phyloP scores from a whole-genome alignment of 352 stramenopile species.

The Phytopythium delawarense region DNA sequence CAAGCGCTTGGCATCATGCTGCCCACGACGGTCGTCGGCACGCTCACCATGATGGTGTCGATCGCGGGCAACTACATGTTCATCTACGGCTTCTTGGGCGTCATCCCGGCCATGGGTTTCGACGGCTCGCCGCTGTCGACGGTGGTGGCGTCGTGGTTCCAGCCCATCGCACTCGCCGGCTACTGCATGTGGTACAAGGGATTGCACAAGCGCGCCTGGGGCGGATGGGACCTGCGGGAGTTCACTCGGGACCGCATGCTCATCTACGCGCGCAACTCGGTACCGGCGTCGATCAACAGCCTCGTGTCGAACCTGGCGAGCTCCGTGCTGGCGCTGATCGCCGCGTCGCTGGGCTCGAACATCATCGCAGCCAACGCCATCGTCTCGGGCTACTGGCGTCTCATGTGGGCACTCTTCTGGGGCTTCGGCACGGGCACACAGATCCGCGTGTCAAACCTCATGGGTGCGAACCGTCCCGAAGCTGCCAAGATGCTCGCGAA shows the following conservation, averaged over 20 bases:
- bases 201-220: slow-evolving; percentile 68
- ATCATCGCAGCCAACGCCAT: slow-evolving; percentile 74
- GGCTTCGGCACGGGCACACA: slow-evolving; percentile 64
- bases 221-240: slow-evolving; percentile 51
- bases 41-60: slow-evolving; percentile 60
- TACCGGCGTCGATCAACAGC: slow-evolving; percentile 57
- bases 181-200: slow-evolving; percentile 78
- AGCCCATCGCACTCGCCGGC: slow-evolving; percentile 64
- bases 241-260: slow-evolving; percentile 58
- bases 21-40: slow-evolving; percentile 64
- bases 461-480: slow-evolving; percentile 45
- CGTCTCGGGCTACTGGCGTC: slow-evolving; percentile 41
- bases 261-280: slow-evolving; percentile 65
- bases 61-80: slow-evolving; percentile 60
- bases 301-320: slow-evolving; percentile 73
- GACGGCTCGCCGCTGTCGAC: slow-evolving; percentile 72
- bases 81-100: slow-evolving; percentile 55
- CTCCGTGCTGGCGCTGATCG: slow-evolving; percentile 62
- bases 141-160: slow-evolving; percentile 77
- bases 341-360: slow-evolving; percentile 64
- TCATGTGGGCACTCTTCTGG: slow-evolving; percentile 61
- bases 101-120: slow-evolving; percentile 56
- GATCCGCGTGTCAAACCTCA: slow-evolving; percentile 52
- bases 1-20: slow-evolving; percentile 80
- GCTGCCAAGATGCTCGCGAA: slow-evolving; percentile 42